These are phyloP conservation scores for Pugionium cornutum DNA, from an alignment of 345 rosid species.

Conservation along the genomic window DNA sequence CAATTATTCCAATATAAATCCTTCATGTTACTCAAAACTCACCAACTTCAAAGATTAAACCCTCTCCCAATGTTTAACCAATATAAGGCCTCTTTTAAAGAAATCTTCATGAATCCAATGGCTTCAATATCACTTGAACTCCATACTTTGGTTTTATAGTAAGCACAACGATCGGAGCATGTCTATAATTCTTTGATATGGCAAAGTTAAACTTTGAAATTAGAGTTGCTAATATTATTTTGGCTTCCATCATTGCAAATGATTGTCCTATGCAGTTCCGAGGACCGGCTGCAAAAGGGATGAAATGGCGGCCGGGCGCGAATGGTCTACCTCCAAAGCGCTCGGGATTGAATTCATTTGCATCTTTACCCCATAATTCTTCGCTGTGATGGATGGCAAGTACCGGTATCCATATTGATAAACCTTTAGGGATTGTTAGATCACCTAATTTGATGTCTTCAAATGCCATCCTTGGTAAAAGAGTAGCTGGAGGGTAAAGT, in stretches of 20 bases:
- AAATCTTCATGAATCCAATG: slow-evolving; percentile 38
- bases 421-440: slow-evolving; percentile 80
- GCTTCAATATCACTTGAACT: slow-evolving; percentile 67
- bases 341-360: slow-evolving; percentile 80
- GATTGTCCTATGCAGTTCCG: slow-evolving; percentile 77
- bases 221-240: slow-evolving; percentile 65
- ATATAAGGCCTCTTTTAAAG: not conserved
- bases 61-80: no score
- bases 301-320: slow-evolving; percentile 61
- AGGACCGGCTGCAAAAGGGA: slow-evolving; percentile 83
- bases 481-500: slow-evolving; percentile 88
- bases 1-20: slow-evolving; percentile 13
- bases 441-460: slow-evolving; percentile 81
- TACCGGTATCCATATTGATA: slow-evolving; percentile 93
- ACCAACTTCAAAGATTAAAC: not conserved
- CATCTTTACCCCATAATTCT: slow-evolving; percentile 92
- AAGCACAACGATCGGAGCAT: slow-evolving; percentile 70
- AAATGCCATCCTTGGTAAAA: slow-evolving; percentile 91
- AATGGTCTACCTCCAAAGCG: slow-evolving; percentile 63
- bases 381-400: slow-evolving; percentile 90
- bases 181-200: slow-evolving; percentile 60
- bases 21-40: slow-evolving; percentile 10
- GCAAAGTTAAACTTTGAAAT: slow-evolving; percentile 57
- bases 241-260: slow-evolving; percentile 86
- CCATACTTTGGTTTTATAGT: slow-evolving; percentile 81